These are phyloP conservation scores for Penicillium paxilli DNA, from an alignment of 495 filamentous ascomycete genomes.

Conservation along the genomic window DNA sequence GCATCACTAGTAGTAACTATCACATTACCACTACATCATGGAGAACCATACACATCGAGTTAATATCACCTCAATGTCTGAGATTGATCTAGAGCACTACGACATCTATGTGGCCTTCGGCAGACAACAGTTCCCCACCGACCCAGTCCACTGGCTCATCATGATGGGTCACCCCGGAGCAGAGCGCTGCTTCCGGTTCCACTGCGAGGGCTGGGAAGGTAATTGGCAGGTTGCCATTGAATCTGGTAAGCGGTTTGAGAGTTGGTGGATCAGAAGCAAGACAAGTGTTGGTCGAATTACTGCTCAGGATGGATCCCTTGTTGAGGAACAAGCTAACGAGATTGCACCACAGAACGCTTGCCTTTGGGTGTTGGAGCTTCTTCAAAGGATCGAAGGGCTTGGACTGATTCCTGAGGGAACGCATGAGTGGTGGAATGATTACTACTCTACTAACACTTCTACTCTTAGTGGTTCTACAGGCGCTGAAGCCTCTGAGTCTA, in stretches of 20 bases:
- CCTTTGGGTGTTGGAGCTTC: background rate
- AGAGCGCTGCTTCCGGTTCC: background rate
- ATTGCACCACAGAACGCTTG: background rate
- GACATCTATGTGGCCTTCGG: background rate
- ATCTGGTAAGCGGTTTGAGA: background rate
- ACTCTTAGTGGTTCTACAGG: too few species aligned
- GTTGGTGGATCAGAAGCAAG: background rate
- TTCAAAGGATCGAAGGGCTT: background rate
- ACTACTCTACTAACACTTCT: too few species aligned
- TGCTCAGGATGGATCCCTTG: background rate
- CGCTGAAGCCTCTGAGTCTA: too few species aligned
- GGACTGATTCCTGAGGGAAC: background rate
- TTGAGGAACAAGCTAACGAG: background rate
- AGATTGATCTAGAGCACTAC: background rate
- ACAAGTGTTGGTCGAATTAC: background rate
- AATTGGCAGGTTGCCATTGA: background rate
- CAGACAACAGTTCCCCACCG: background rate
- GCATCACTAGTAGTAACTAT: too few species aligned
- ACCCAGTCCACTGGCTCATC: background rate
- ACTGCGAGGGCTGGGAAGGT: background rate
- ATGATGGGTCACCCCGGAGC: background rate
- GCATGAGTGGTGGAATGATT: background rate
- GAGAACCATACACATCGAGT: too few species aligned
- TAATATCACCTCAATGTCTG: background rate
- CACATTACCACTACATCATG: too few species aligned